Evolutionary conservation across 73 alveolate species (phyloP), one percentile per base, ranked within the genome.

Genomic region (Loxodes magnus): DNA sequence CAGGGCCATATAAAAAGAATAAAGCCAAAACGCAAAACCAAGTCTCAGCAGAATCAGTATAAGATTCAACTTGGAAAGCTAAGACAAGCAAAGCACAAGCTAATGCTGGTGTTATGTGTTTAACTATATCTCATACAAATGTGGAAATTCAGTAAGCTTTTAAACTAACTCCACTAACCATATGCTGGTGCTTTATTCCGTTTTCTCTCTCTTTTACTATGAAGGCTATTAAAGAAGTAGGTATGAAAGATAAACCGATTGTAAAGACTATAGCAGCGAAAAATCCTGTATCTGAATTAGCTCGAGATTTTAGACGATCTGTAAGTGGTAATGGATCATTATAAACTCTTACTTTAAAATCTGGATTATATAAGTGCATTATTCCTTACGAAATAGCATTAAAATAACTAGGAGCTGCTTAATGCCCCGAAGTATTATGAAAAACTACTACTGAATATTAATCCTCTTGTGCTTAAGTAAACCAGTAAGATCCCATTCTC

Each of bases 171-270:
- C 99, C 99, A 36, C 93, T 67, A 7, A 92, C 67, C 28, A 84
- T 37, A 52, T 92, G 87, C 63, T 82, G 74, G 71, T 93, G 98
- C 57, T 90, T 89, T 24, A 92, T 72, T 56, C 82, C 90, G 48
- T 56, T 71, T 62, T 93, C 98, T 73, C 95, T 77, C 64, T 93
- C 99, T 60, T 71, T 71, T 21, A 89, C 81, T 14, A 93, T 87
- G 35, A 71, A 71, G 35, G 82, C 64, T 2, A 88, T 68, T 12
- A 92, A 72, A 53, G 79, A 64, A n/a, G 99, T 84, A 3, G 97
- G 97, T 17, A 92, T 85, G 55, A 92, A 63, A 7, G 97, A 65
- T 54, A 87, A 82, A 7, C 96, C 99, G n/a, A 92, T 70, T 3
- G 96, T 74, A 30, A 88, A 67, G 39, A 77, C 78, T 55, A 91